A percentile compares a stretch with the other conserved stretches of the same genome.
Conservation (phyloP, 768 basidiomycete genomes). For the Candolleomyces aberdarensis region DNA sequence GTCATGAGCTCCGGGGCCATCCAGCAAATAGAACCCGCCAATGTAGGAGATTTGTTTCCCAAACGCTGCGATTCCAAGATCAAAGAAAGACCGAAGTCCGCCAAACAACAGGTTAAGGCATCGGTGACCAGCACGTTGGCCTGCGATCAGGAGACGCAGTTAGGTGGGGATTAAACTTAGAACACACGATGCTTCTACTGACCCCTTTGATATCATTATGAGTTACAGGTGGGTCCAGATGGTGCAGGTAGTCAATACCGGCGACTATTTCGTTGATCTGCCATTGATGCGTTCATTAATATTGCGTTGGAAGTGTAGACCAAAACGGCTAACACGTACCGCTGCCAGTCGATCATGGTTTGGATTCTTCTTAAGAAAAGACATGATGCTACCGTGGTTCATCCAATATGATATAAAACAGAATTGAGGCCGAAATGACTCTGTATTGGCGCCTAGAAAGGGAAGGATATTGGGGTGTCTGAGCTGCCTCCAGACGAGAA, state of each 20-base stretch:
- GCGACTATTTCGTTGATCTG: slow-evolving; percentile 29
- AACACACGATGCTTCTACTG: slow-evolving; percentile 5
- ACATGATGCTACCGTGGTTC: slow-evolving; percentile 4
- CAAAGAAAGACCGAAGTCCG: slow-evolving; percentile 20
- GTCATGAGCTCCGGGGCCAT: slow-evolving; percentile 18
- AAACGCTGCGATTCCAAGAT: slow-evolving; percentile 16
- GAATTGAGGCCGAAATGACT: not conserved
- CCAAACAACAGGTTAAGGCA: slow-evolving; percentile 16
- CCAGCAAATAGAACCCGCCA: slow-evolving; percentile 16
- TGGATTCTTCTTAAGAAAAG: slow-evolving; percentile 2
- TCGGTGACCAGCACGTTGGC: slow-evolving; percentile 19
- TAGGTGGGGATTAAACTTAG: not conserved
- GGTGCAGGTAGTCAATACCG: slow-evolving; percentile 37
- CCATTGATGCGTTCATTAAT: not conserved
- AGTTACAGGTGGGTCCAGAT: slow-evolving; percentile 33
- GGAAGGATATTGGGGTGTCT: slow-evolving; percentile 6
- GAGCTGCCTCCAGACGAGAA: slow-evolving; percentile 5
- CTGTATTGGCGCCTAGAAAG: slow-evolving; percentile 2
- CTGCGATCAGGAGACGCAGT: not conserved
- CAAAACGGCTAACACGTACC: slow-evolving; percentile 11
- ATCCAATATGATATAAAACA: slow-evolving; percentile 7
- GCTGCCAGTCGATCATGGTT: slow-evolving; percentile 21
- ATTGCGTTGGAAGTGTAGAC: not conserved
- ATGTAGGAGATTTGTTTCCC: slow-evolving; percentile 3
- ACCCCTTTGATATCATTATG: slow-evolving; percentile 43